A percentile compares a stretch with the other conserved stretches of the same genome.
Evolutionary conservation across 306 rosid genomes (phyloP).

Genomic region (Glycine soja): DNA sequence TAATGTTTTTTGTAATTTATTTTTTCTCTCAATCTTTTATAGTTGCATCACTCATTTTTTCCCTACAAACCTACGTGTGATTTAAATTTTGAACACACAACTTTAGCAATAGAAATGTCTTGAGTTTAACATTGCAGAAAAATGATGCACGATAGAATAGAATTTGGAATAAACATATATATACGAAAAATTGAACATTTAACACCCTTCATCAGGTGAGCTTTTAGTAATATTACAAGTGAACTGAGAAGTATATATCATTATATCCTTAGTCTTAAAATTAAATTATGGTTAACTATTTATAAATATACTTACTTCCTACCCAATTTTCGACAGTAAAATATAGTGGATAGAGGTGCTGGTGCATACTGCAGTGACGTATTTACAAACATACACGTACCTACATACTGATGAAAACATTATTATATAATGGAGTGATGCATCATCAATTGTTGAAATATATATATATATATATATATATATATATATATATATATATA

Average conservation of each 20-base stretch:
- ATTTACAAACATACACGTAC: constrained; percentile 20
- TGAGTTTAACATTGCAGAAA: not conserved
- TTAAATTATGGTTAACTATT: not conserved
- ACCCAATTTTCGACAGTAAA: not conserved
- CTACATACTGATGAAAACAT: not conserved
- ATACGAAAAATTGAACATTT: not conserved
- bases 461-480: too few species aligned
- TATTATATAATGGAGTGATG: not conserved
- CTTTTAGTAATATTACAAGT: not conserved
- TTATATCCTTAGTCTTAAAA: not conserved
- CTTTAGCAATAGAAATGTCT: not conserved
- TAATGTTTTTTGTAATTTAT: not conserved
- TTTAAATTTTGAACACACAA: not conserved
- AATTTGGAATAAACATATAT: not conserved
- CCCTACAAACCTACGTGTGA: not conserved
- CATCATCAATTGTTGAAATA: constrained; percentile 9
- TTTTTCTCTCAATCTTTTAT: not conserved
- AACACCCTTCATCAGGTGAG: not conserved
- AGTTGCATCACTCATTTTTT: not conserved
- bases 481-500: too few species aligned
- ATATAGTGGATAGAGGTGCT: not conserved
- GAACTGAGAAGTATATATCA: not conserved
- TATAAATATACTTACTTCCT: not conserved
- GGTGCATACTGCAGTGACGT: not conserved
- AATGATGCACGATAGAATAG: not conserved